A percentile compares a stretch with the other conserved stretches of the same genome.
Conservation (phyloP, 164 flowering plant species). For the Taxillus chinensis region DNA sequence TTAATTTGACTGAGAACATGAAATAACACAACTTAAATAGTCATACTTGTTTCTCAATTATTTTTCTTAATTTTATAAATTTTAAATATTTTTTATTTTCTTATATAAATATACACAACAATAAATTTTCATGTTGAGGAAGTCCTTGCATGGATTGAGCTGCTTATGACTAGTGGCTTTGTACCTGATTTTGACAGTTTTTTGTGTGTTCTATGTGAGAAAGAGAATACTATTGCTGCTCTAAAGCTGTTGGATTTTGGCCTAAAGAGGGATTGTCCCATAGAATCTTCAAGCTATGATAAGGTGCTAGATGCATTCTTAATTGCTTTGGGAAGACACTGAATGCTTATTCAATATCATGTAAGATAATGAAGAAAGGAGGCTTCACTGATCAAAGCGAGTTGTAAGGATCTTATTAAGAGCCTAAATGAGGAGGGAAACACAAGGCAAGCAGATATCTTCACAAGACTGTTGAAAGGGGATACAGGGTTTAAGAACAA, state of each 20-base stretch:
- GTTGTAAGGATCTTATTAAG: conserved; percentile 57
- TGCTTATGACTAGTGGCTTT: conserved; percentile 42
- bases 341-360: conserved; percentile 79
- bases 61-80: too few species aligned
- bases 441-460: conserved; percentile 89
- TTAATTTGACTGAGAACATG: too few species aligned
- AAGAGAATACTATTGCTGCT: conserved; percentile 77
- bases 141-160: conserved; percentile 72
- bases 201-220: conserved; percentile 53
- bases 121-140: conserved; percentile 97
- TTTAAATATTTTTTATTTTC: too few species aligned
- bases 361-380: conserved; percentile 70
- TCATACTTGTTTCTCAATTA: too few species aligned
- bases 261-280: conserved; percentile 57
- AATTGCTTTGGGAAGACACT: conserved; percentile 80
- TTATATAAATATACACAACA: too few species aligned
- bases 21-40: too few species aligned
- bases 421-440: conserved; percentile 78
- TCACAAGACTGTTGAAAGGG: conserved; percentile 60
- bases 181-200: conserved; percentile 56
- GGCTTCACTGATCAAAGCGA: conserved; percentile 47
- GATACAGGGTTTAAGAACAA: conserved; percentile 18
- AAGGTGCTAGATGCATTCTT: conserved; percentile 74
- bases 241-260: conserved; percentile 67
- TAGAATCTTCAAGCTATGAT: conserved; percentile 63